Percentiles rank a stretch among this genome's conserved stretches.
phyloP scores from a whole-genome alignment of 768 basidiomycete genomes.

The Xerocomellus dryophilus region DNA sequence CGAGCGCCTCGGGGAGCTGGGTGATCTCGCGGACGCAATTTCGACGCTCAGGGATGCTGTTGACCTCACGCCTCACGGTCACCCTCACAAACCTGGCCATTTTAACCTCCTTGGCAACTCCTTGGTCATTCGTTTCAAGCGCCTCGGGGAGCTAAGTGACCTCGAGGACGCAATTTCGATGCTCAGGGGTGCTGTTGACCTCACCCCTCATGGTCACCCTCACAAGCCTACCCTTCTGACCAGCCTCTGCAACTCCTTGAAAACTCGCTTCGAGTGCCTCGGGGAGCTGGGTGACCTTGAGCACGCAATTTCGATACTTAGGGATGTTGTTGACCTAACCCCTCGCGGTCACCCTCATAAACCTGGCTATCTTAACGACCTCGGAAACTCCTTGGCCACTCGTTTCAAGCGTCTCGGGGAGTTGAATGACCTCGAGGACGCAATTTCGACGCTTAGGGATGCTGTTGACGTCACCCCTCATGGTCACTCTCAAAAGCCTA shows the following conservation, averaged over 20 bases:
- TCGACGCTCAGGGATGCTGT: not conserved
- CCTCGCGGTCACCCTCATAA: no score
- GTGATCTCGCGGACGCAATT: not conserved
- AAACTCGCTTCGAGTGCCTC: not conserved
- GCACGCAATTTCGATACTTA: not conserved
- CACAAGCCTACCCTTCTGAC: not conserved
- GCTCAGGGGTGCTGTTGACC: not conserved
- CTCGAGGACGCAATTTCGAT: not conserved
- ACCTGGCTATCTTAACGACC: no score
- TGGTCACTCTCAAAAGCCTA: not conserved
- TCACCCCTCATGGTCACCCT: conserved; percentile 1
- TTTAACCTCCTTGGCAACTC: not conserved
- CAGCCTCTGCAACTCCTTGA: not conserved
- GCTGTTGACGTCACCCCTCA: not conserved
- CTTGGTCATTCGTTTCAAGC: not conserved
- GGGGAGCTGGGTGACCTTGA: not conserved
- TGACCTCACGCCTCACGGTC: not conserved
- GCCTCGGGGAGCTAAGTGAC: not conserved
- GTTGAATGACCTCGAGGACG: not conserved
- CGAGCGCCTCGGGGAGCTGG: not conserved
- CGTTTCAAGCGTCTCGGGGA: not conserved
- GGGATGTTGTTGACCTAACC: no score
- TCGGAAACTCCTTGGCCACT: no score
- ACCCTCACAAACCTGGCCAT: not conserved
- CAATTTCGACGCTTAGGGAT: not conserved